Conservation (phyloP, 805 yeast species). For the Sugiyamaella mastotermitis region DNA sequence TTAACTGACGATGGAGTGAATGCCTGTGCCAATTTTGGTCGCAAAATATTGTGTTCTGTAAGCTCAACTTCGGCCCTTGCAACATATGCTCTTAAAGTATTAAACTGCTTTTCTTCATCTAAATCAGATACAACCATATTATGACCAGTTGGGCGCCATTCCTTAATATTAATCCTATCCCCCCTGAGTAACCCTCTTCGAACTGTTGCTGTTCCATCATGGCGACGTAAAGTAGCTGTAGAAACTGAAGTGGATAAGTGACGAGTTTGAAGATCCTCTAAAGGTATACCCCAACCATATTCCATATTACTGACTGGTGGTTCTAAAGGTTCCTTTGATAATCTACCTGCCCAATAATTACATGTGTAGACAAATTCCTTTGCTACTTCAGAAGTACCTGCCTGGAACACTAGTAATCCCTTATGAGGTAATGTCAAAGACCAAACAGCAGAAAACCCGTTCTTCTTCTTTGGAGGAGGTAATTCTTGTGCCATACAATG, state of each 20-base stretch:
- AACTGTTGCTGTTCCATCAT: neutral
- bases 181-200: constrained; percentile 19
- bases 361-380: constrained; percentile 66
- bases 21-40: constrained; percentile 32
- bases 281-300: constrained; percentile 60
- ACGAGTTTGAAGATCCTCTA: neutral
- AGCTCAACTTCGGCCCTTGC: constrained; percentile 35
- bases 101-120: constrained; percentile 34
- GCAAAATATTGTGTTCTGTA: constrained; percentile 39
- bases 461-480: constrained; percentile 28
- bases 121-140: constrained; percentile 27
- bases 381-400: constrained; percentile 64
- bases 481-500: constrained; percentile 36
- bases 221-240: neutral
- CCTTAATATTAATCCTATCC: constrained; percentile 24
- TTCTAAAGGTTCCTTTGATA: constrained; percentile 71
- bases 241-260: neutral
- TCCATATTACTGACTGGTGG: constrained; percentile 68
- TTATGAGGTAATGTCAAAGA: constrained; percentile 48
- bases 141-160: constrained; percentile 31
- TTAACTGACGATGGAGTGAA: constrained; percentile 26
- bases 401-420: constrained; percentile 50
- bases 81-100: constrained; percentile 36
- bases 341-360: constrained; percentile 86
- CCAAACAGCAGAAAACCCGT: constrained; percentile 43